phyloP scores from a whole-genome alignment of 2,329 filamentous ascomycete genomes.

The Rutstroemia sp. region DNA sequence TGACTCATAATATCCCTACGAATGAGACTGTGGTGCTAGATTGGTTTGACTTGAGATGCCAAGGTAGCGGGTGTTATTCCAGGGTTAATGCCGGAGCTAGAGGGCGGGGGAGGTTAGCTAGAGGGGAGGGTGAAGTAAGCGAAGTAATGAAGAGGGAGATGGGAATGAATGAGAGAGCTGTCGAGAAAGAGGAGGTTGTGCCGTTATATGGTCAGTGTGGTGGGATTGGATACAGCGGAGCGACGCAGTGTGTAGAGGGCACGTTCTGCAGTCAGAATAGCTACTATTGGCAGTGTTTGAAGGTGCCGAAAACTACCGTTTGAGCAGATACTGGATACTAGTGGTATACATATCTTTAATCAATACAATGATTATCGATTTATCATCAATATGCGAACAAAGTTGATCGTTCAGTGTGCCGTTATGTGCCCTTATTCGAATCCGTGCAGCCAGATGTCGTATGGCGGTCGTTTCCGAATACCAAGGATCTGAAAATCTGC shows the following conservation, averaged over 20 bases:
- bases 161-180: neutral
- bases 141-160: neutral
- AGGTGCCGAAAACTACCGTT: no score
- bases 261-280: neutral
- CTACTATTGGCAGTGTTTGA: neutral
- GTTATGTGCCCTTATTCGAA: no score
- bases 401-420: no score
- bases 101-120: no score
- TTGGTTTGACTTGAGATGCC: conserved; percentile 21
- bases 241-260: neutral
- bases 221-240: neutral
- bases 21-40: conserved; percentile 16
- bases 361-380: no score
- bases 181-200: neutral
- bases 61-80: conserved; percentile 4
- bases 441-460: no score
- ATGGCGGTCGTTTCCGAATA: no score
- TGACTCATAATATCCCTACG: conserved; percentile 21
- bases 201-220: neutral
- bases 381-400: no score
- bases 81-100: neutral
- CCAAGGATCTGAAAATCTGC: no score
- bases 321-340: no score
- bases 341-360: no score
- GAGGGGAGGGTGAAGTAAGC: no score